A percentile compares a stretch with the other conserved stretches of the same genome.
phyloP scores from a whole-genome alignment of 2,329 filamentous ascomycete species.

The Colletotrichum paranaense region DNA sequence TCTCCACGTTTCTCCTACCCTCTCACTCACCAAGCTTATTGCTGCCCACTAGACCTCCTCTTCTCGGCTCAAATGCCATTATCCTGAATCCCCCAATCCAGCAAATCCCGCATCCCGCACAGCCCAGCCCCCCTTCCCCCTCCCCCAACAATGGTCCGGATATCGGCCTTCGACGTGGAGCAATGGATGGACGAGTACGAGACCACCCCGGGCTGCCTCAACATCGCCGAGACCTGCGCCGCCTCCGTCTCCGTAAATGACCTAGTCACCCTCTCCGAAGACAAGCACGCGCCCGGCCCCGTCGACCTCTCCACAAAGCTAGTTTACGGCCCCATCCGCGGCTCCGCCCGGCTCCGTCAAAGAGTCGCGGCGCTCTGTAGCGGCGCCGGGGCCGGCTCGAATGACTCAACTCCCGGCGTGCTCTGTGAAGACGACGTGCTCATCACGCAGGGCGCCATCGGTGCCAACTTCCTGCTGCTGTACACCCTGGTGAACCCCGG shows the following conservation, averaged over 20 bases:
- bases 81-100: background rate
- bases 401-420: conserved; percentile 39
- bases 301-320: conserved; percentile 66
- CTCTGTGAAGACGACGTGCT: conserved; percentile 69
- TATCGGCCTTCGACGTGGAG: conserved; percentile 73
- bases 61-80: background rate
- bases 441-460: conserved; percentile 81
- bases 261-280: conserved; percentile 68
- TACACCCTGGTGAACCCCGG: conserved; percentile 76
- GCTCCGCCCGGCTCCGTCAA: conserved; percentile 70
- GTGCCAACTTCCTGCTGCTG: conserved; percentile 79
- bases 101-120: background rate
- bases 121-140: background rate
- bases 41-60: background rate
- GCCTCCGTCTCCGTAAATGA: conserved; percentile 80
- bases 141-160: conserved; percentile 46
- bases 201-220: conserved; percentile 66
- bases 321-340: conserved; percentile 80
- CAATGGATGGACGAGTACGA: conserved; percentile 75
- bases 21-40: background rate
- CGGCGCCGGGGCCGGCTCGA: conserved; percentile 50
- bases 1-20: background rate
- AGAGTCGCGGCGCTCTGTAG: conserved; percentile 76
- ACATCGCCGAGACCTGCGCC: conserved; percentile 84
- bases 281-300: conserved; percentile 55